These are phyloP conservation scores for Cerrena zonata DNA, from an alignment of 1,284 basidiomycete genomes.

Conservation along the genomic window DNA sequence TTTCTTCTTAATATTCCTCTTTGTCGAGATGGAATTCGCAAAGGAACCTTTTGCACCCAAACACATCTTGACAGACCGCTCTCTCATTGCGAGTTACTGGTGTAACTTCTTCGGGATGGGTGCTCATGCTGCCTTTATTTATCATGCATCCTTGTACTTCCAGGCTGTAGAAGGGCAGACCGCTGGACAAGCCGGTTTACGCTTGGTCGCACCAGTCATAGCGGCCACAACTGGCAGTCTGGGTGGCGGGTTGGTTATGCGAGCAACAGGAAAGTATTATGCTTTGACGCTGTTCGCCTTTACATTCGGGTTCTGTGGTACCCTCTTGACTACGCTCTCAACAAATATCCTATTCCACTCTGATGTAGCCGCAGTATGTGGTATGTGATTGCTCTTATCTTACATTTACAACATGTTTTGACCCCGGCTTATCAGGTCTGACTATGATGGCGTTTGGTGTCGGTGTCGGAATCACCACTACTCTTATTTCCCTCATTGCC, in stretches of 20 bases:
- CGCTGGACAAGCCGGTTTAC: conserved; percentile 44
- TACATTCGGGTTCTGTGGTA: conserved; percentile 34
- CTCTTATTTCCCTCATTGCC: conserved; percentile 53
- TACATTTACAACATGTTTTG: too few species aligned
- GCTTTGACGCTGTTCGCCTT: conserved; percentile 42
- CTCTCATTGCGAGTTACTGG: conserved; percentile 50
- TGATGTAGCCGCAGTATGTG: conserved; percentile 12
- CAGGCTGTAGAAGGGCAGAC: conserved; percentile 47
- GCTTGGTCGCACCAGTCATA: conserved; percentile 44
- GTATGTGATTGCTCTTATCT: neutral
- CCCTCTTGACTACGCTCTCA: conserved; percentile 32
- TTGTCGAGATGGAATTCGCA: conserved; percentile 40
- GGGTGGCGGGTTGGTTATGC: conserved; percentile 47
- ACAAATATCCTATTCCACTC: conserved; percentile 36
- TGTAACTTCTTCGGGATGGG: conserved; percentile 53
- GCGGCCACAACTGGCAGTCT: conserved; percentile 46
- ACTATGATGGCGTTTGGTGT: conserved; percentile 37
- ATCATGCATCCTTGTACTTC: conserved; percentile 42
- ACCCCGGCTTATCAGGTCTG: conserved; percentile 37
- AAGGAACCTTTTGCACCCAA: conserved; percentile 55
- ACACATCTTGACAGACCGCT: conserved; percentile 43
- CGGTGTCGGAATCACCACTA: conserved; percentile 51
- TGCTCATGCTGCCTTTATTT: conserved; percentile 45
- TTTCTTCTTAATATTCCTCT: conserved; percentile 22
- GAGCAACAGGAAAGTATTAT: conserved; percentile 54